These are phyloP conservation scores for Colletotrichum higginsianum DNA, from an alignment of 2,329 filamentous ascomycete species.

Conservation along the genomic window DNA sequence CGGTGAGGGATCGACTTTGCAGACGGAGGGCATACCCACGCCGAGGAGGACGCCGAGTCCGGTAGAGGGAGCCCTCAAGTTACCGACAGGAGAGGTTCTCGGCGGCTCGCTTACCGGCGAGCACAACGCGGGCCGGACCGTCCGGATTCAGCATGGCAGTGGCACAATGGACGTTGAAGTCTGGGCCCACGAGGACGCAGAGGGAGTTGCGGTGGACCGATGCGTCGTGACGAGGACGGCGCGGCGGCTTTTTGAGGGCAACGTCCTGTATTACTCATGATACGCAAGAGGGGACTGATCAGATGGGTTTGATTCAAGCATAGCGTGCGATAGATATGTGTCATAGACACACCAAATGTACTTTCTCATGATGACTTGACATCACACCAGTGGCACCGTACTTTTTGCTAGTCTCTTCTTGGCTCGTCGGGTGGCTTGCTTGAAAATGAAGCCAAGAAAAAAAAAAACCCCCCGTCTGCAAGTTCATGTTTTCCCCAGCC, in stretches of 20 bases:
- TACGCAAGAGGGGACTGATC: fast-evolving
- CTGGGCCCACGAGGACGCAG: constrained; percentile 38
- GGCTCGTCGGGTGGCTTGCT: neutral
- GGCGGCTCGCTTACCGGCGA: neutral
- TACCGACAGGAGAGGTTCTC: neutral
- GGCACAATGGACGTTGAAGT: constrained; percentile 49
- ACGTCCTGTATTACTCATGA: constrained; percentile 48
- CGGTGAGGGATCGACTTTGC: neutral
- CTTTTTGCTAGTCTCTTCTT: neutral
- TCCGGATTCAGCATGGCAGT: constrained; percentile 48
- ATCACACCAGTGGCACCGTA: too few species aligned
- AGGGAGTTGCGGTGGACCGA: constrained; percentile 45
- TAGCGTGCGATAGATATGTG: constrained; percentile 5
- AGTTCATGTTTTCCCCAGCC: too few species aligned
- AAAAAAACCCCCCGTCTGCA: neutral
- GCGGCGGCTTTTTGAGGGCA: constrained; percentile 51
- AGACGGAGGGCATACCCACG: constrained; percentile 29
- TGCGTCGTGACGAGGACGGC: constrained; percentile 51
- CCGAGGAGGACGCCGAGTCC: constrained; percentile 47
- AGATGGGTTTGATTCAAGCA: neutral
- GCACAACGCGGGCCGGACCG: neutral
- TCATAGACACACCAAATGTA: neutral
- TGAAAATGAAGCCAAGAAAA: neutral
- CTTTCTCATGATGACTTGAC: neutral
- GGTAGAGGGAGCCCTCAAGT: neutral